Base-by-base conservation (phyloP, 2,329 filamentous ascomycete species). In the Colletotrichum sp. region DNA sequence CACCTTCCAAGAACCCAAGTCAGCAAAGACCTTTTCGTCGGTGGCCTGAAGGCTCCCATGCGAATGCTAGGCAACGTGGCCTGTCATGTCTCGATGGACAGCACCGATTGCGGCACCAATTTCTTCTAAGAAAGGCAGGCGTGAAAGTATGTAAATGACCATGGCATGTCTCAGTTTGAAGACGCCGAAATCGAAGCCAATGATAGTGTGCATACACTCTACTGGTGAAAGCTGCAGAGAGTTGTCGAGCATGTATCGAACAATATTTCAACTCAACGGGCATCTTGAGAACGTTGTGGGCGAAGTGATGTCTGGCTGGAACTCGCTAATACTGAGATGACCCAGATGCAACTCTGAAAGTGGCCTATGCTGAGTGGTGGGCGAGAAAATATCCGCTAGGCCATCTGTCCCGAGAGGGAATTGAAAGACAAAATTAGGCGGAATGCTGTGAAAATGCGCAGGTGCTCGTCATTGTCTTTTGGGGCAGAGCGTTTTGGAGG, bases 171-270 rank as follows among this genome's bases (percentile, higher is more conserved):
- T 48, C 18, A 1, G 3, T 48, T n/a, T 1, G 39, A 48, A 48
- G 39, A n/a, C 9, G 39, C 6, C 5, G 9, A 48, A 4, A 12
- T 48, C 18, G 39, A 48, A 48, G 39, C 18, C 5, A n/a, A 3
- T 48, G 39, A 48, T n/a, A 48, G 9, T n/a, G 6, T 3, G 18
- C 39, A n/a, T 12, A 0, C 7, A 3, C 5, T n/a, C 5, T 1
- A 43, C 39, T 3, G 3, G 5, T 12, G 39, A 43, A 43, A 9
- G 3, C 8, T 5, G 39, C 3, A n/a, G 39, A 43, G 39, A 43
- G 39, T 1, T 0, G 2, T 43, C 1, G 5, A n/a, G 0, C 39
- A n/a, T 10, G 39, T 43, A 3, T n/a, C 39, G 3, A 43, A 43
- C 8, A n/a, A 43, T 1, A 43, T n/a, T 6, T 10, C 0, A 16